Evolutionary conservation across 208 protist species (phyloP).

Genomic region (Blechomonas ayalai): DNA sequence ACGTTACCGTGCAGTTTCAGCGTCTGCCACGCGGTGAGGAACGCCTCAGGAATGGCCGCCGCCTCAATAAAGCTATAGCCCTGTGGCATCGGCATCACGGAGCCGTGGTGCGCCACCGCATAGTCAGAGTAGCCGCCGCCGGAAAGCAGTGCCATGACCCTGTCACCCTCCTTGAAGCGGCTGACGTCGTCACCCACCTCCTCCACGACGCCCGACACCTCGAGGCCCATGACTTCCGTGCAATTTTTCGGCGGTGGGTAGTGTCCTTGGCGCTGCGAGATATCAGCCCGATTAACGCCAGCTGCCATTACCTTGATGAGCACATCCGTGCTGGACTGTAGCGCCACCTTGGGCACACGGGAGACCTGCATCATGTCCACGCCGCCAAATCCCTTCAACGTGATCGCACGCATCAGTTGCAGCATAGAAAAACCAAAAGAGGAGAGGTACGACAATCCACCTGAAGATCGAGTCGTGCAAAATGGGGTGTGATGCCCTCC

Average conservation of each 20-base stretch:
- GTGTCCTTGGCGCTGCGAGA: conserved; percentile 67
- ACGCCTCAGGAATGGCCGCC: conserved; percentile 88
- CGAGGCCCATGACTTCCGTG: conserved; percentile 82
- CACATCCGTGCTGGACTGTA: conserved; percentile 37
- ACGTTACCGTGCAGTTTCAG: conserved; percentile 65
- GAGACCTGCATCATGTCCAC: conserved; percentile 50
- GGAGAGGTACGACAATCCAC: background rate
- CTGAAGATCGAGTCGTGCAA: background rate
- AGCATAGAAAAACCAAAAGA: conserved; percentile 13
- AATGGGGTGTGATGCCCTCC: no score
- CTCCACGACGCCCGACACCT: conserved; percentile 84
- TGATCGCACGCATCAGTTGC: conserved; percentile 73
- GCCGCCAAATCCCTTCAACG: conserved; percentile 65
- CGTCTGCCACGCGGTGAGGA: conserved; percentile 89
- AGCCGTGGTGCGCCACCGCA: conserved; percentile 60
- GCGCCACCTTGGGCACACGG: conserved; percentile 22
- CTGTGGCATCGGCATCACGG: conserved; percentile 74
- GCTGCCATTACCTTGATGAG: conserved; percentile 85
- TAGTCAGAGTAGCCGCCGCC: conserved; percentile 92
- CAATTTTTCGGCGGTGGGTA: conserved; percentile 82
- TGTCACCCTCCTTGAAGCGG: conserved; percentile 73
- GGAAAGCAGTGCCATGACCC: conserved; percentile 77
- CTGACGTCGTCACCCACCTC: conserved; percentile 49
- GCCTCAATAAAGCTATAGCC: conserved; percentile 83
- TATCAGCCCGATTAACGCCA: conserved; percentile 86